Evolutionary conservation across 495 filamentous ascomycete genomes (phyloP), one percentile per base, ranked within the genome.

Genomic region (Penicillium lagena): DNA sequence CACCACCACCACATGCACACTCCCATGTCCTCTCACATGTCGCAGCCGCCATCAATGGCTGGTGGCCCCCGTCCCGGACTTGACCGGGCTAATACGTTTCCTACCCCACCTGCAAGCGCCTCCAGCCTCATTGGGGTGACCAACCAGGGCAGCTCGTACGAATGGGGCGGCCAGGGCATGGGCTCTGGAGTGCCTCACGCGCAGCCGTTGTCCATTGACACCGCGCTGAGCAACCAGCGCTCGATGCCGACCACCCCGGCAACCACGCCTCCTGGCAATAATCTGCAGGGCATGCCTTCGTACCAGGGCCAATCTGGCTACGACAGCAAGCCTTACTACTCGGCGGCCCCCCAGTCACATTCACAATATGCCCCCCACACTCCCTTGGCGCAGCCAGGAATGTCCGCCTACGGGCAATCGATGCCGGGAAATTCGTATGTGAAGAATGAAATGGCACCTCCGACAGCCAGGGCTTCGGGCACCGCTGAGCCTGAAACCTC

Each of bases 221-320:
- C 85, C 11, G 76, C 78, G 39, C 64, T 93, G 53, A 87, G 80
- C 66, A 89, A 82, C 64, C 74, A 85, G 37, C 86, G 90, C 37
- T 95, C 90, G 35, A 87, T 96, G 73, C 93, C 91, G 8, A 90
- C 86, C 28, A 96, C 94, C 7, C 93, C 94, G 49, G 86, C 93
- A 9, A 95, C 90, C 8, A 97, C 93, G 1, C 93, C 93, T 1
- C 93, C 93, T 0, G 91, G 87, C 4, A 81, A 70, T 42, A 73
- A 77, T 30, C 69, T 90, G 49, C 85, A 88, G 44, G 82, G 78
- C 48, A 86, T 95, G 77, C 87, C 86, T 40, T 74, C 76, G 28
- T 90, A 89, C 34, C 83, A 83, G 42, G 75, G 64, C 9, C 79
- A 80, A 40, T 81, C 90, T 42, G 68, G 80, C 7, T 94, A 94